Percentiles rank a stretch among this genome's conserved stretches.
These are phyloP conservation scores for Lobosporangium transversale DNA, from an alignment of 192 early-diverging fungal genomes.

Conservation along the genomic window DNA sequence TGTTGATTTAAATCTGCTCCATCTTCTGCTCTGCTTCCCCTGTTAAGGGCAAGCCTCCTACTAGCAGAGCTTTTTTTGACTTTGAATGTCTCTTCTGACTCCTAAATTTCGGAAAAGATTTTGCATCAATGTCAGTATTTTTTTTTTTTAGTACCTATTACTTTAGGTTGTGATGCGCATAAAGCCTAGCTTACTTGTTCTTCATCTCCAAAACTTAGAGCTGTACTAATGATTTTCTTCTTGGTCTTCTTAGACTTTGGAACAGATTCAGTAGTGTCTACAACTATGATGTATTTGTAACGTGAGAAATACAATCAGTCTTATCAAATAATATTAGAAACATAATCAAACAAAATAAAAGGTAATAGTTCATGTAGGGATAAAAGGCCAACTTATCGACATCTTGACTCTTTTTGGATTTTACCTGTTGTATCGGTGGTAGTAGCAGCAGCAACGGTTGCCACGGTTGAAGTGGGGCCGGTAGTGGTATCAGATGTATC, in stretches of 20 bases:
- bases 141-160: too few relatives aligned
- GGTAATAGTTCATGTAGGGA: too few relatives aligned
- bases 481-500: neutral
- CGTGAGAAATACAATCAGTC: neutral
- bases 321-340: too few relatives aligned
- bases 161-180: too few relatives aligned
- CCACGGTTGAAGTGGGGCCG: neutral
- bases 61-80: constrained; percentile 60
- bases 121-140: neutral
- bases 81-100: constrained; percentile 53
- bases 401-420: too few relatives aligned
- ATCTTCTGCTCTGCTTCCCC: constrained; percentile 21
- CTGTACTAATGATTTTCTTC: constrained; percentile 24
- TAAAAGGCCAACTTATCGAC: too few relatives aligned
- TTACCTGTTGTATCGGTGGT: too few relatives aligned
- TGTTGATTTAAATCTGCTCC: too few relatives aligned
- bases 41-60: constrained; percentile 27
- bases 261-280: neutral
- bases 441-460: too few relatives aligned
- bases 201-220: constrained; percentile 45
- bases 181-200: constrained; percentile 20
- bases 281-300: neutral
- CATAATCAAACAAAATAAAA: too few relatives aligned
- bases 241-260: constrained; percentile 37
- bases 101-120: constrained; percentile 15